Percentiles rank a stretch among this genome's conserved stretches.
phyloP scores from a whole-genome alignment of 768 basidiomycete species.

The Pholiota conissans region DNA sequence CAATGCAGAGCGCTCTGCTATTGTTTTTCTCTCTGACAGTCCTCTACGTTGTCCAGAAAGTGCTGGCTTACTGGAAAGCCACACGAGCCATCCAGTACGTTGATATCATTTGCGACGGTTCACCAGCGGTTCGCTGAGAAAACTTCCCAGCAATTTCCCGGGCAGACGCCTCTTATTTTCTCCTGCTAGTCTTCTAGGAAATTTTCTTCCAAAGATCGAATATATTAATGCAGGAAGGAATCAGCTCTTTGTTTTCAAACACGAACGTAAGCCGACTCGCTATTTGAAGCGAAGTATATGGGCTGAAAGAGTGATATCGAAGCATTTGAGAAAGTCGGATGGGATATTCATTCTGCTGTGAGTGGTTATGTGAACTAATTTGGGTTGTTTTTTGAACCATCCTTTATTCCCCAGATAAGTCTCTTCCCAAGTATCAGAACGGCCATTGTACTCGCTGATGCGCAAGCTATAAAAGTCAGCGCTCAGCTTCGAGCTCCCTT shows the following conservation, averaged over 20 bases:
- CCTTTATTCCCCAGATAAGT: constrained; percentile 21
- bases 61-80: constrained; percentile 23
- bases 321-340: constrained; percentile 34
- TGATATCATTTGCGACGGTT: no score
- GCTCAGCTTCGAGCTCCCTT: background rate
- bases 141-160: constrained; percentile 28
- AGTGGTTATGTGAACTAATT: constrained; percentile 8
- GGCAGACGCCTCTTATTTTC: constrained; percentile 31
- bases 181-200: constrained; percentile 20
- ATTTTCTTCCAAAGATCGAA: constrained; percentile 27
- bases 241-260: constrained; percentile 27
- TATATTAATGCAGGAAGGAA: constrained; percentile 33
- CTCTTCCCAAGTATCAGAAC: constrained; percentile 23
- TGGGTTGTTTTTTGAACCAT: background rate
- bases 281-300: background rate
- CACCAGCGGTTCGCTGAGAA: no score
- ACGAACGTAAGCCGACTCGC: constrained; percentile 23
- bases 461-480: constrained; percentile 38
- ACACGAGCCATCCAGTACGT: constrained; percentile 28
- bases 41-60: constrained; percentile 21
- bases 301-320: no score
- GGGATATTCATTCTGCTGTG: constrained; percentile 37
- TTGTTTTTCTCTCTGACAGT: constrained; percentile 16
- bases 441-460: constrained; percentile 35
- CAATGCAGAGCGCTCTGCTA: constrained; percentile 3